A percentile compares a stretch with the other conserved stretches of the same genome.
Conservation (phyloP, 306 rosid species). For the Luffa acutangula region DNA sequence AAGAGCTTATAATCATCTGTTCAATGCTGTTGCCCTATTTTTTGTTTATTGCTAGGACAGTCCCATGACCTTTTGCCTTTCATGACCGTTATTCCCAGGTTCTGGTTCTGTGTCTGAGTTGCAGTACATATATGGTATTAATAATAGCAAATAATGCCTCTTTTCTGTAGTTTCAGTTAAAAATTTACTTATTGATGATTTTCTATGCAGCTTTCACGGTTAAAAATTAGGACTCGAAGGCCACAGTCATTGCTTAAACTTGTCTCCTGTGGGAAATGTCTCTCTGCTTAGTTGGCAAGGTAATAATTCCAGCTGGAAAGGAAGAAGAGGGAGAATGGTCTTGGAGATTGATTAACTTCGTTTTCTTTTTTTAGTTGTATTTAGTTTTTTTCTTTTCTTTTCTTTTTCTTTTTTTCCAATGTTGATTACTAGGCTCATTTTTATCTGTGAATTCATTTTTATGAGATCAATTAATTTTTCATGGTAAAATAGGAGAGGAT, state of each 20-base stretch:
- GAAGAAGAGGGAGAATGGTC: constrained; percentile 18
- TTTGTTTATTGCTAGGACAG: not conserved
- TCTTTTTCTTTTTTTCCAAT: constrained; percentile 14
- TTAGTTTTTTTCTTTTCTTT: constrained; percentile 24
- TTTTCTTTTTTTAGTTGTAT: constrained; percentile 35
- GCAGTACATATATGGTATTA: not conserved
- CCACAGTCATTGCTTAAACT: constrained; percentile 68
- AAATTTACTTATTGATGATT: constrained; percentile 19
- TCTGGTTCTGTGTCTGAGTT: not conserved
- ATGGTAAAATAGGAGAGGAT: not conserved
- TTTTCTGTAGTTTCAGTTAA: not conserved
- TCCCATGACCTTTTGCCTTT: not conserved
- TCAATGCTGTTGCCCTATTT: not conserved
- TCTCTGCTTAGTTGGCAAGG: constrained; percentile 66
- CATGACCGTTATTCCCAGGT: not conserved
- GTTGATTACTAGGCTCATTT: constrained; percentile 31
- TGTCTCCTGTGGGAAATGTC: constrained; percentile 82
- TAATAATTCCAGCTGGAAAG: constrained; percentile 14
- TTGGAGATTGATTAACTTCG: constrained; percentile 31
- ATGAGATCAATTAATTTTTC: constrained; percentile 36
- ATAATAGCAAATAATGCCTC: not conserved
- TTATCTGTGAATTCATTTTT: constrained; percentile 30
- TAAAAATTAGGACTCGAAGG: constrained; percentile 48
- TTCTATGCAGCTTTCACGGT: constrained; percentile 77
- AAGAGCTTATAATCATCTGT: not conserved